Conservation (phyloP, 2,329 filamentous ascomycete genomes). For the Fusarium goolgardi region DNA sequence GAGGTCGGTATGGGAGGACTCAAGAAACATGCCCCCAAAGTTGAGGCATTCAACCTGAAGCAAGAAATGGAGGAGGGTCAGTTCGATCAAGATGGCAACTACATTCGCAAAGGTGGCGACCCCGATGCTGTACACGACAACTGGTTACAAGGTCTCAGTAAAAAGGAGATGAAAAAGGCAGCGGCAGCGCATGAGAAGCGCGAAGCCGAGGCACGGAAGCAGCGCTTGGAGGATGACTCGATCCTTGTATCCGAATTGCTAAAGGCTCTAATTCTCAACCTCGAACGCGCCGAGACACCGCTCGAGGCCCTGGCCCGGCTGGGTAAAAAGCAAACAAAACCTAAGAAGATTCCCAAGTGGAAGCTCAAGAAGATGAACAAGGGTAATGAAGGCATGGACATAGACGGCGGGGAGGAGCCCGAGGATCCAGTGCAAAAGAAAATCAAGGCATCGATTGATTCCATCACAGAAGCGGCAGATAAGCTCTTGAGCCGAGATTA, state of each 20-base stretch:
- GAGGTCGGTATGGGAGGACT: constrained; percentile 91
- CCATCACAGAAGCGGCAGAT: constrained; percentile 90
- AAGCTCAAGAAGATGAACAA: constrained; percentile 76
- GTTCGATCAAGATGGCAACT: constrained; percentile 93
- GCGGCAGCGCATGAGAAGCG: constrained; percentile 88
- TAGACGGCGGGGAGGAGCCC: constrained; percentile 61
- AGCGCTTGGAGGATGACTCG: constrained; percentile 79
- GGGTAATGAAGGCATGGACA: constrained; percentile 72
- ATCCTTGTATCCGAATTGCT: constrained; percentile 80
- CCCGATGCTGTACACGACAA: constrained; percentile 90
- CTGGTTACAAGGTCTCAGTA: constrained; percentile 92
- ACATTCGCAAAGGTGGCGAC: constrained; percentile 86
- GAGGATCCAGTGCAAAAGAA: constrained; percentile 76
- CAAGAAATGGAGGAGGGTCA: constrained; percentile 90
- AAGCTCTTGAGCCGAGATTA: constrained; percentile 84
- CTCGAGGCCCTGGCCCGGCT: constrained; percentile 88
- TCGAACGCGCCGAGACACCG: constrained; percentile 86
- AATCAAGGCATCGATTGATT: constrained; percentile 79
- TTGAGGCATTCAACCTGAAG: constrained; percentile 96
- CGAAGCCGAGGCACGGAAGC: constrained; percentile 78
- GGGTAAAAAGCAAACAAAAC: constrained; percentile 73
- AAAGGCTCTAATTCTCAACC: constrained; percentile 73
- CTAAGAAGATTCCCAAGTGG: constrained; percentile 70
- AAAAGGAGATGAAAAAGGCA: constrained; percentile 91
- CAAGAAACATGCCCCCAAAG: constrained; percentile 91